Base-by-base conservation (phyloP, 176 grass and related monocot species). In the Dactylis glomerata region DNA sequence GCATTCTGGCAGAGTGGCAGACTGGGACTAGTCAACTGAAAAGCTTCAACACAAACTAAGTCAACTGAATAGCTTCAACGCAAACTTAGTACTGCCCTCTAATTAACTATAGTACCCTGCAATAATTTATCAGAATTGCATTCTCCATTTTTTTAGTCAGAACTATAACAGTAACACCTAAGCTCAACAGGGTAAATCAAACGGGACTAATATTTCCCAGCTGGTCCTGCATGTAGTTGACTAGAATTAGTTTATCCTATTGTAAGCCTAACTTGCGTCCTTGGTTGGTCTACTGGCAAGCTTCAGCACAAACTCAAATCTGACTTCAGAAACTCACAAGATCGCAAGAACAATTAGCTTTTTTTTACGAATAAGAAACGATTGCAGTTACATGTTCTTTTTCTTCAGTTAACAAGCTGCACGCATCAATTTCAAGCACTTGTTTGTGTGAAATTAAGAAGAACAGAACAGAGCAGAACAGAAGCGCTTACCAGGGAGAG, bases 401-500 rank as follows among this genome's bases (percentile, higher is more conserved):
- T 6, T 5, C 9, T 36, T 67, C 64, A 70, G 7, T 26, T 15
- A 44, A 71, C 41, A 26, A 71, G 41, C 12, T 41, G 10, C 66
- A 24, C 12, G 22, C 1, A 20, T 57, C 6, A 30, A 38, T 63
- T 63, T 22, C 31, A 79, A 85, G 49, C 37, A 26, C 8, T 10
- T 24, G 22, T 24, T 13, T 34, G 31, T 38, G 4, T 41, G 2
- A 13, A 22, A 27, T 4, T 7, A 52, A 66, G n/a, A 59, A 68
- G 20, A 44, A 42, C 5, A 27, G 19, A 78, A 8, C 8, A 68
- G 20, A 44, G 24, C 5, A 27, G 19, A 78, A 8, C 8, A 7
- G 2, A 47, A 3, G 4, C 7, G 13, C 32, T 59, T 76, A 95
- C 95, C 93, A 55, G 59, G 74, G 27, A 92, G 91, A 16, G 95